These are phyloP conservation scores for Colletotrichum magnum DNA, from an alignment of 2,329 filamentous ascomycete genomes.

Conservation along the genomic window DNA sequence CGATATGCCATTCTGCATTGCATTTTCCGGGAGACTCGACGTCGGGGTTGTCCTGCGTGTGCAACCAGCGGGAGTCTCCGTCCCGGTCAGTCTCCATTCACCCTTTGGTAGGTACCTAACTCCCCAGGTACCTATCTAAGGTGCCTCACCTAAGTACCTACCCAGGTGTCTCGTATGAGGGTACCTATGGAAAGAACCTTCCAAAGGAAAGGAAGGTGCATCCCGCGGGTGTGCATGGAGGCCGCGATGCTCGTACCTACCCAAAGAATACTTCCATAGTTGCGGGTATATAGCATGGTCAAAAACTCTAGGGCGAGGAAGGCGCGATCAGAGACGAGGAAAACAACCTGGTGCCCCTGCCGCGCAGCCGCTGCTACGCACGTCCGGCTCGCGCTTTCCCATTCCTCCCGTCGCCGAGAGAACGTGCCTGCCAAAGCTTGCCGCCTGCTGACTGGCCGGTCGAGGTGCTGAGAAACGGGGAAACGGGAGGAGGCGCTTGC, in stretches of 20 bases:
- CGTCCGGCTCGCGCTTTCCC: conserved; percentile 26
- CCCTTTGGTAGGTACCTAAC: no score
- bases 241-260: no score
- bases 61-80: no score
- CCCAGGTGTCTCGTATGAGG: no score
- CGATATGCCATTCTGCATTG: not conserved
- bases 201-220: no score
- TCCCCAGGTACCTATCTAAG: no score
- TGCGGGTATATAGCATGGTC: not conserved
- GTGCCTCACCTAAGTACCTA: no score
- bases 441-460: conserved; percentile 14
- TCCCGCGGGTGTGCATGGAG: no score
- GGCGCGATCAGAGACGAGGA: not conserved
- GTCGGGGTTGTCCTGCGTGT: no score
- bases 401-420: conserved; percentile 34
- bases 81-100: no score
- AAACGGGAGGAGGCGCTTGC: conserved; percentile 32
- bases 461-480: conserved; percentile 21
- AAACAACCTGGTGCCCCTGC: conserved; percentile 8
- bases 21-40: not conserved
- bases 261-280: no score
- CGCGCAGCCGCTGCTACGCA: conserved; percentile 14
- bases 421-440: conserved; percentile 25
- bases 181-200: no score
- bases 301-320: not conserved